These are phyloP conservation scores for Colletotrichum higginsianum DNA, from an alignment of 2,329 filamentous ascomycete genomes.

Conservation along the genomic window DNA sequence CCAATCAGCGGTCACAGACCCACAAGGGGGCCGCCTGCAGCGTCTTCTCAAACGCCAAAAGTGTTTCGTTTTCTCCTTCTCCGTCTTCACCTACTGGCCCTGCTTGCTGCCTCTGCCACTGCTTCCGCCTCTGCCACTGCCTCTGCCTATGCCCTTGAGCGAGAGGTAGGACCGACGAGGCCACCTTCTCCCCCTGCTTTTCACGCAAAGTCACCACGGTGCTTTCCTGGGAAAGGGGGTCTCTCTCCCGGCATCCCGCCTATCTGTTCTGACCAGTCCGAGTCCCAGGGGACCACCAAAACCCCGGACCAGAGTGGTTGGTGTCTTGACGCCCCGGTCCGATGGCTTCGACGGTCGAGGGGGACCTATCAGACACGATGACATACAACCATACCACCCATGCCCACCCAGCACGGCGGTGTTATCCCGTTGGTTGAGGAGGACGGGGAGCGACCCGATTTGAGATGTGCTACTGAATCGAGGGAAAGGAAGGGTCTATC, in stretches of 20 bases:
- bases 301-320: not conserved
- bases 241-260: not conserved
- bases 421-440: too few species aligned
- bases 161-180: too few species aligned
- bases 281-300: not conserved
- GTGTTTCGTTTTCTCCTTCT: conserved; percentile 35
- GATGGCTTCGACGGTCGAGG: conserved; percentile 4
- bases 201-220: too few species aligned
- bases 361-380: conserved; percentile 26
- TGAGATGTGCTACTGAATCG: too few species aligned
- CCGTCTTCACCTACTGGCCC: not conserved
- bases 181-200: not conserved
- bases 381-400: not conserved
- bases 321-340: not conserved
- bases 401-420: too few species aligned
- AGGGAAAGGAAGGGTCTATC: too few species aligned
- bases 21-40: conserved; percentile 34
- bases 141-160: not conserved
- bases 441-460: too few species aligned
- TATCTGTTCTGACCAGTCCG: not conserved
- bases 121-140: not conserved
- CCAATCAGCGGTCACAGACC: conserved; percentile 37
- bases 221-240: too few species aligned
- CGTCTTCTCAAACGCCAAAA: conserved; percentile 34
- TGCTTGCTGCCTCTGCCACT: too few species aligned